phyloP scores from a whole-genome alignment of 2,329 filamentous ascomycete genomes.

The Colletotrichum cordylinicola region DNA sequence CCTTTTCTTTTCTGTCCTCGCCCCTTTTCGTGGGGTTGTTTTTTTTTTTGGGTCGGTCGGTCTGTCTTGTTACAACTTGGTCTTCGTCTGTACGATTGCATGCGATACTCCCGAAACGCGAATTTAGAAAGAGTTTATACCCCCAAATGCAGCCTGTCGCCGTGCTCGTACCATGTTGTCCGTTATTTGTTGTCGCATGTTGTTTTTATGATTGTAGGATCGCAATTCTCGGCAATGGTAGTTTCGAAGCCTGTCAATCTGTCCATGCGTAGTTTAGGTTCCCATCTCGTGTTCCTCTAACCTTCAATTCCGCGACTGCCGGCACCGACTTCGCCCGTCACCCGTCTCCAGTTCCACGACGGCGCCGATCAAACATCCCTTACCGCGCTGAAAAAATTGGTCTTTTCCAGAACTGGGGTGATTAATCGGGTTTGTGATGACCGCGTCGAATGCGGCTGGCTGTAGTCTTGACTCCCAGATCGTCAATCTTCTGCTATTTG shows the following conservation, averaged over 20 bases:
- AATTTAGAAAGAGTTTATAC: constrained; percentile 4
- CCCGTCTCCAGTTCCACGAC: background rate
- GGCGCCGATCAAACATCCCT: background rate
- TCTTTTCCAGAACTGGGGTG: background rate
- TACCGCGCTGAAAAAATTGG: rapidly evolving
- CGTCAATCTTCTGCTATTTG: background rate
- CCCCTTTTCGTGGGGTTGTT: background rate
- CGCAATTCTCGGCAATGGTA: background rate
- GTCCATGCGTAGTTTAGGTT: rapidly evolving
- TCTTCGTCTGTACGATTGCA: constrained; percentile 3
- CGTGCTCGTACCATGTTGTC: background rate
- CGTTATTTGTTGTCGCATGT: background rate
- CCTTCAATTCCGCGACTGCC: background rate
- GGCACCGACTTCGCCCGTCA: background rate
- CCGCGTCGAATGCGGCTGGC: background rate
- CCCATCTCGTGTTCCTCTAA: background rate
- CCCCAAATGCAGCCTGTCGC: background rate
- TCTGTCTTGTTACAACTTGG: background rate
- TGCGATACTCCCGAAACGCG: constrained; percentile 1
- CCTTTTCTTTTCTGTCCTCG: background rate
- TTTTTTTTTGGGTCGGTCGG: background rate
- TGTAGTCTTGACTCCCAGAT: background rate
- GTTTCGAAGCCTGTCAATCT: background rate
- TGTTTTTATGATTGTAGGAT: background rate
- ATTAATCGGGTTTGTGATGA: background rate